Evolutionary conservation across 352 stramenopile genomes (phyloP).

Genomic region (Phytophthora constricta): DNA sequence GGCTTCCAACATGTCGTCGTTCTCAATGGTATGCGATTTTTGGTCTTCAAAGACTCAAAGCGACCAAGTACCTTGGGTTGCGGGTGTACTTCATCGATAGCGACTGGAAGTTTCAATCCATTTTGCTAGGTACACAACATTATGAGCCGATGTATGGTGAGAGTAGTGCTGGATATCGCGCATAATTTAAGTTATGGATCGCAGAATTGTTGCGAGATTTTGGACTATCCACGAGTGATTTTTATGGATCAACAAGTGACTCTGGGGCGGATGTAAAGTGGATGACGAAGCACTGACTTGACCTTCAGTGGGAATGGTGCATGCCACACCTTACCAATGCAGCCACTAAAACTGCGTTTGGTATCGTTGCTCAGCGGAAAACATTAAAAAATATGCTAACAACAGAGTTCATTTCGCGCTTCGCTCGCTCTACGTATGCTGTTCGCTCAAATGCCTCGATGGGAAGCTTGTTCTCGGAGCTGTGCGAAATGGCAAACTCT

Average conservation of each 20-base stretch:
- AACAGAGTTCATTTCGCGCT: not conserved
- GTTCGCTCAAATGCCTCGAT: conserved; percentile 14
- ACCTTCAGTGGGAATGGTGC: not conserved
- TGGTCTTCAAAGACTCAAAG: not conserved
- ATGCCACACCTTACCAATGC: not conserved
- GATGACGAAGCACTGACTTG: not conserved
- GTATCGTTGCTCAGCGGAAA: not conserved
- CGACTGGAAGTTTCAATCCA: not conserved
- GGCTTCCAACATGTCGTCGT: not conserved
- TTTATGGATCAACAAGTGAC: not conserved
- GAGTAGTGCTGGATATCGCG: not conserved
- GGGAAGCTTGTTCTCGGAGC: not conserved
- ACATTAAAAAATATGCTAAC: not conserved
- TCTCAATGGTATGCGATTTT: conserved; percentile 1
- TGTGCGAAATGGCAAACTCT: not conserved
- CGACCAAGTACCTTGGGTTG: not conserved
- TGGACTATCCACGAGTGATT: not conserved
- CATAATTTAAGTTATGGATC: conserved; percentile 4
- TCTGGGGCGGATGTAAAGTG: not conserved
- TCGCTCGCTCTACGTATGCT: conserved; percentile 1
- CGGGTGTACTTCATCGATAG: not conserved
- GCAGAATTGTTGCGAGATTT: not conserved
- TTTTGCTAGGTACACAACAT: conserved; percentile 11
- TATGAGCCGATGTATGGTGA: conserved; percentile 7
- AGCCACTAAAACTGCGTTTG: not conserved